Conservation (phyloP, 2,329 filamentous ascomycete genomes). For the Escovopsis weberi region DNA sequence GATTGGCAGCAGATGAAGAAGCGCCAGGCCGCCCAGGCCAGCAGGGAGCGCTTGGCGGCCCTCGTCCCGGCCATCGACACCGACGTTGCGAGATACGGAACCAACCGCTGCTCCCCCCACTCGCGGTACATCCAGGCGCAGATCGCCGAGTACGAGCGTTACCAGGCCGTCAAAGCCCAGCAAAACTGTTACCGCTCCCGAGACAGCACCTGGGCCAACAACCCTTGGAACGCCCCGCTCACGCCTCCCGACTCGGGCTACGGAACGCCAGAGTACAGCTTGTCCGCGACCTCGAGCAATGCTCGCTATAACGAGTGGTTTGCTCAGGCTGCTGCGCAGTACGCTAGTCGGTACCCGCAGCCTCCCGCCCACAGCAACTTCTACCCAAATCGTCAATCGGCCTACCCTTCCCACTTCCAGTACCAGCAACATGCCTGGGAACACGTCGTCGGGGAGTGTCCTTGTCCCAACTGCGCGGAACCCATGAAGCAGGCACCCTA, state of each 20-base stretch:
- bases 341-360: conserved; percentile 30
- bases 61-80: conserved; percentile 34
- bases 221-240: conserved; percentile 34
- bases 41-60: conserved; percentile 34
- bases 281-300: conserved; percentile 40
- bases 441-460: conserved; percentile 33
- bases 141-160: conserved; percentile 37
- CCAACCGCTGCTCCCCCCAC: conserved; percentile 22
- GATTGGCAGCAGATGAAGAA: conserved; percentile 43
- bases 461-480: conserved; percentile 30
- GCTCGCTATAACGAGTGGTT: conserved; percentile 46
- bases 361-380: conserved; percentile 25
- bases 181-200: conserved; percentile 27
- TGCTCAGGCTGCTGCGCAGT: conserved; percentile 27
- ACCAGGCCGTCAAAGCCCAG: conserved; percentile 28
- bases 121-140: conserved; percentile 40
- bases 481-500: conserved; percentile 33
- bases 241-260: conserved; percentile 49
- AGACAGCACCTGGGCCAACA: conserved; percentile 30
- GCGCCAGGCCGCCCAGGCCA: conserved; percentile 31
- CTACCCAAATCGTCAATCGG: conserved; percentile 26
- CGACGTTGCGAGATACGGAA: conserved; percentile 25
- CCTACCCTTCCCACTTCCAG: conserved; percentile 28
- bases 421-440: conserved; percentile 38
- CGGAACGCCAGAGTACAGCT: conserved; percentile 43